Base-by-base conservation (phyloP, 1,284 basidiomycete genomes). In the Cryptococcus neoformans region DNA sequence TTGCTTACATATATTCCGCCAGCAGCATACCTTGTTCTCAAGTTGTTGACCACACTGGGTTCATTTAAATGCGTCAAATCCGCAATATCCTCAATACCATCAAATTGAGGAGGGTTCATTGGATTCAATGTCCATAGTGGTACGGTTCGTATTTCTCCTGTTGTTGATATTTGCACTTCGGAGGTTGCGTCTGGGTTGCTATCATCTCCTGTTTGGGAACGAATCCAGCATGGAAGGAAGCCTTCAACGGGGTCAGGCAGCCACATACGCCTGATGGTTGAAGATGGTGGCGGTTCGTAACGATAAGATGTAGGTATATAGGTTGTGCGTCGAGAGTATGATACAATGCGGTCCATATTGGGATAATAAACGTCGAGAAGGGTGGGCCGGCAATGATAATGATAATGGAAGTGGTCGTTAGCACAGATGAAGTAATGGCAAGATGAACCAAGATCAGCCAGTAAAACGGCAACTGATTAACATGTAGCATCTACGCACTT, bases 31-130 rank as follows among this genome's bases (percentile, higher is more conserved):
- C 96, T 83, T 65, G 92, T 80, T 59, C 92, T 84, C 38, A 99
- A 84, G 78, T 99, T 98, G 75, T 99, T 93, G 28, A 99, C 94
- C 36, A 99, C 96, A 67, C 92, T 94, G 9, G 96, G 94, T 82
- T 99, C 96, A 75, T 99, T 99, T 60, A 99, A 81, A 78, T 94
- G 97, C 1, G 96, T 99, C 62, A 99, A 82, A 78, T 99, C 94
- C 47, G 96, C 96, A 68, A 99, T 99, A 78, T 99, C 96, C 65
- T 95, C 93, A 2, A 93, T 94, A 49, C 92, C 86, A 79, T 99
- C 94, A 75, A 99, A 99, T 79, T 97, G 96, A 46, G 95, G 95
- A 11, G 95, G 96, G 71, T 99, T 99, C 90, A 95, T 94, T 81
- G 92, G 93, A 66, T 87, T 92, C 45, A 94, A 78, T 17, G 86